Evolutionary conservation across 768 basidiomycete species (phyloP).

Genomic region (Phanerodontia chrysosporium): DNA sequence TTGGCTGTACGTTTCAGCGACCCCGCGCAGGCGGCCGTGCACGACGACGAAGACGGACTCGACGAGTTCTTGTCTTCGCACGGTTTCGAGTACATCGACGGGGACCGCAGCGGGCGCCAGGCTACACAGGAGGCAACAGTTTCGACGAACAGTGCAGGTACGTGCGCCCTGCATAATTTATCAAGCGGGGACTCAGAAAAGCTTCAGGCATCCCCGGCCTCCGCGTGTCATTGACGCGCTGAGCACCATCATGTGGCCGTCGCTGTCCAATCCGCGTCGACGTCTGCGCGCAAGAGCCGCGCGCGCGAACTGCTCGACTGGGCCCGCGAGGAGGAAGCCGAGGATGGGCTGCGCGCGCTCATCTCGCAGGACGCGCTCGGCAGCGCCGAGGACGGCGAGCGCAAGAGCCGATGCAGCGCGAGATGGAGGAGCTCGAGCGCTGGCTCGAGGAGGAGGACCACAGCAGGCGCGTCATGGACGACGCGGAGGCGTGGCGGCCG

Average conservation of each 20-base stretch:
- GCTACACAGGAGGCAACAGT: conserved; percentile 16
- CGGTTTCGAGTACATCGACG: conserved; percentile 79
- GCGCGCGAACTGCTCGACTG: conserved; percentile 36
- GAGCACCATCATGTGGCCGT: conserved; percentile 88
- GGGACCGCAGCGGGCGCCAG: conserved; percentile 25
- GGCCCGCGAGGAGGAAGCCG: conserved; percentile 34
- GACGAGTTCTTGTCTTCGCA: conserved; percentile 64
- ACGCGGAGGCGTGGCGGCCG: conserved; percentile 19
- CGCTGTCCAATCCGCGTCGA: conserved; percentile 43
- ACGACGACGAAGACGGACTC: conserved; percentile 48
- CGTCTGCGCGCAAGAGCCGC: conserved; percentile 24
- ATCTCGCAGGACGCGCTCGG: conserved; percentile 20
- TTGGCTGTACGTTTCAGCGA: conserved; percentile 58
- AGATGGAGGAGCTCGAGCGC: conserved; percentile 55
- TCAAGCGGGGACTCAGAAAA: background rate
- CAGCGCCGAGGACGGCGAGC: conserved; percentile 20
- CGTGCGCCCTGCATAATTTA: background rate
- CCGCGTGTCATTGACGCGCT: conserved; percentile 72
- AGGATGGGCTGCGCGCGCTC: conserved; percentile 33
- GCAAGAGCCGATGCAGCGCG: conserved; percentile 37
- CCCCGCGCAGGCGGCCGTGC: conserved; percentile 15
- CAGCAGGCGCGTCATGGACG: conserved; percentile 14
- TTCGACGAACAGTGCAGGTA: conserved; percentile 21
- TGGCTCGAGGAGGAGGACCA: conserved; percentile 57
- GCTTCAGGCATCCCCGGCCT: conserved; percentile 36